phyloP scores from a whole-genome alignment of 345 rosid genomes.

The Pistacia integerrima region DNA sequence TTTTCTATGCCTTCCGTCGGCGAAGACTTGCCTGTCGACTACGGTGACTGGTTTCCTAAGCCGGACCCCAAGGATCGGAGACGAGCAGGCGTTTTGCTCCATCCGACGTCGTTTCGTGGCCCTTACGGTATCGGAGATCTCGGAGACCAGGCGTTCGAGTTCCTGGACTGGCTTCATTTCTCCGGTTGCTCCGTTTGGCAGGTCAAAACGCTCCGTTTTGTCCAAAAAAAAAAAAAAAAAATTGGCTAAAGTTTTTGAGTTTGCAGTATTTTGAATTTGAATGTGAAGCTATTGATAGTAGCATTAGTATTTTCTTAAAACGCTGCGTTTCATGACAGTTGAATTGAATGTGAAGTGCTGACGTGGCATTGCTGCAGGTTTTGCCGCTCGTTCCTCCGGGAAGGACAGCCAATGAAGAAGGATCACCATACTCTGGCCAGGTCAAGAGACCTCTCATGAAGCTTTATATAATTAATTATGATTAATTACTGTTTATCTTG shows the following conservation, averaged over 20 bases:
- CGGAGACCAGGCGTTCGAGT: constrained; percentile 71
- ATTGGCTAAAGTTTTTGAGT: neutral
- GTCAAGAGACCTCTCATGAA: constrained; percentile 27
- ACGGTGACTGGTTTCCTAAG: constrained; percentile 58
- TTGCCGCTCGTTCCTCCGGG: constrained; percentile 97
- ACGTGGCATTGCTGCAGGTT: constrained; percentile 49
- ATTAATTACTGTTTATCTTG: neutral
- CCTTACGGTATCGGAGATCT: constrained; percentile 89
- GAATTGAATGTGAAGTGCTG: neutral
- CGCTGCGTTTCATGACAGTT: neutral
- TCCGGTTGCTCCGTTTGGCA: constrained; percentile 96
- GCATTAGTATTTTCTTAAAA: no score
- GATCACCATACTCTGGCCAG: constrained; percentile 96
- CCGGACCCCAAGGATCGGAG: constrained; percentile 44
- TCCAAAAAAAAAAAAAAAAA: neutral
- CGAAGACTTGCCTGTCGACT: constrained; percentile 62
- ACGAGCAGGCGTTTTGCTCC: constrained; percentile 88
- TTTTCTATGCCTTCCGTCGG: constrained; percentile 45
- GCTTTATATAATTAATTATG: neutral
- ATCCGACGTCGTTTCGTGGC: constrained; percentile 87
- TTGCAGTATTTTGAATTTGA: no score
- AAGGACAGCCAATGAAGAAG: constrained; percentile 54
- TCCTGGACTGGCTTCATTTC: constrained; percentile 85
- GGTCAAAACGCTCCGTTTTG: constrained; percentile 34
- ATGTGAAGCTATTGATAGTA: no score